Percentiles rank a stretch among this genome's conserved stretches.
These are phyloP conservation scores for Strigomonas galati DNA, from an alignment of 208 protist species.

Conservation along the genomic window DNA sequence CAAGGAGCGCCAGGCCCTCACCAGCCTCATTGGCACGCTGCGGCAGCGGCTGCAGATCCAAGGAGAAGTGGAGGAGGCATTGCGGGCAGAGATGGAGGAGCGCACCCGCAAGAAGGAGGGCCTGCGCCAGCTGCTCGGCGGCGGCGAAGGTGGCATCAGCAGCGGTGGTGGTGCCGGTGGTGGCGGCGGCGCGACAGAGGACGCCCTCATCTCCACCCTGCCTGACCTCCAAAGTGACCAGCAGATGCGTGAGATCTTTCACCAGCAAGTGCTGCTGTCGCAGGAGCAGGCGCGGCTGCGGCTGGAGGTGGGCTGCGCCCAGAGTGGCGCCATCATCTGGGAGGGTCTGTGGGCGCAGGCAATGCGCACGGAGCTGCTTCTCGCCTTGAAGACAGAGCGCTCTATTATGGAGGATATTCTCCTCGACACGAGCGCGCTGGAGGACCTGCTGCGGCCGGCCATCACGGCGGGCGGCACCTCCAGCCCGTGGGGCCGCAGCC, in stretches of 20 bases:
- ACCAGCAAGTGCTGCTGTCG: conserved; percentile 68
- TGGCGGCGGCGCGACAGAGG: conserved; percentile 15
- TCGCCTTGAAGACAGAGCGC: conserved; percentile 47
- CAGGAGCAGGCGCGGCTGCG: conserved; percentile 70
- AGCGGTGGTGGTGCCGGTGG: conserved; percentile 9
- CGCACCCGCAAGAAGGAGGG: conserved; percentile 18
- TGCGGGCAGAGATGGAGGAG: conserved; percentile 65
- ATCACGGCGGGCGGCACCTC: background rate
- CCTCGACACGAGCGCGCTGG: conserved; percentile 39
- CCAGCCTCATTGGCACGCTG: conserved; percentile 38
- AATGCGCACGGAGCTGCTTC: conserved; percentile 77
- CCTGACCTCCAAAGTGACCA: conserved; percentile 36
- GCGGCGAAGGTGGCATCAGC: conserved; percentile 15
- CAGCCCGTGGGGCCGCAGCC: background rate
- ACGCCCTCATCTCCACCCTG: background rate
- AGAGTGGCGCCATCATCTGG: conserved; percentile 57
- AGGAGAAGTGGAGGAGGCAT: conserved; percentile 55
- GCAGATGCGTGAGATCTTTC: conserved; percentile 61
- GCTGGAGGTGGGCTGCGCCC: conserved; percentile 71
- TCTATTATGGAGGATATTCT: conserved; percentile 71
- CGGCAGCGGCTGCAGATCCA: conserved; percentile 57
- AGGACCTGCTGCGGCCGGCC: conserved; percentile 24
- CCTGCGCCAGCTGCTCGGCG: background rate
- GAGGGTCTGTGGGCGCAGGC: conserved; percentile 80
- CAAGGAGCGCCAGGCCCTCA: conserved; percentile 40